Percentiles rank a stretch among this genome's conserved stretches.
Evolutionary conservation across 2,329 filamentous ascomycete genomes (phyloP).

Genomic region (Trichoderma brevicompactum): DNA sequence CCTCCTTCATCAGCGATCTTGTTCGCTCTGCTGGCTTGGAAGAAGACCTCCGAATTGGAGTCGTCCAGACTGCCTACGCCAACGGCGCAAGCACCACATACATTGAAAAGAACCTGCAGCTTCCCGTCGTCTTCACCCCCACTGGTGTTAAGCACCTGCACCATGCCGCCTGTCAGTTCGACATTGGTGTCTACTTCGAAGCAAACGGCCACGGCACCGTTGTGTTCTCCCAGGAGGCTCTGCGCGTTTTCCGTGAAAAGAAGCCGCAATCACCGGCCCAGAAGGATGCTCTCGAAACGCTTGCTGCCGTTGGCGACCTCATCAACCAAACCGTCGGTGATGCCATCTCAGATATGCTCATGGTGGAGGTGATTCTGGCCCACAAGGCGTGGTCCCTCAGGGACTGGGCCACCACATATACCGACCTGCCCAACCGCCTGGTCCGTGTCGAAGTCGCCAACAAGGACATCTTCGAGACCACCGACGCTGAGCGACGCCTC

Average conservation of each 20-base stretch:
- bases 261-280: constrained; percentile 90
- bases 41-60: constrained; percentile 83
- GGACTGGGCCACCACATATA: constrained; percentile 93
- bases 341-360: constrained; percentile 91
- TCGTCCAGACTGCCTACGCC: constrained; percentile 97
- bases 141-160: constrained; percentile 98
- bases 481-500: constrained; percentile 88
- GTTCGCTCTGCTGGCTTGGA: constrained; percentile 77
- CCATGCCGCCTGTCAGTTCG: constrained; percentile 92
- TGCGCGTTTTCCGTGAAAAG: constrained; percentile 76
- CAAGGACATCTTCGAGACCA: constrained; percentile 87
- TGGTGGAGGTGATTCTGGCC: constrained; percentile 93
- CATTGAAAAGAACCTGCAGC: constrained; percentile 81
- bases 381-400: constrained; percentile 90
- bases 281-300: constrained; percentile 83
- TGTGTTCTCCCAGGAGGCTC: constrained; percentile 84
- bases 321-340: constrained; percentile 99
- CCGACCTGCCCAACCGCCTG: constrained; percentile 92
- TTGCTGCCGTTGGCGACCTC: constrained; percentile 81
- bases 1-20: constrained; percentile 90
- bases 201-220: constrained; percentile 98
- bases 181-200: constrained; percentile 97
- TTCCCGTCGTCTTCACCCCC: constrained; percentile 89
- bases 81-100: constrained; percentile 95
- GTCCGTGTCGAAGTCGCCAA: constrained; percentile 88